Percentiles rank a stretch among this genome's conserved stretches.
phyloP scores from a whole-genome alignment of 2,329 filamentous ascomycete genomes.

The Monosporascus sp. region DNA sequence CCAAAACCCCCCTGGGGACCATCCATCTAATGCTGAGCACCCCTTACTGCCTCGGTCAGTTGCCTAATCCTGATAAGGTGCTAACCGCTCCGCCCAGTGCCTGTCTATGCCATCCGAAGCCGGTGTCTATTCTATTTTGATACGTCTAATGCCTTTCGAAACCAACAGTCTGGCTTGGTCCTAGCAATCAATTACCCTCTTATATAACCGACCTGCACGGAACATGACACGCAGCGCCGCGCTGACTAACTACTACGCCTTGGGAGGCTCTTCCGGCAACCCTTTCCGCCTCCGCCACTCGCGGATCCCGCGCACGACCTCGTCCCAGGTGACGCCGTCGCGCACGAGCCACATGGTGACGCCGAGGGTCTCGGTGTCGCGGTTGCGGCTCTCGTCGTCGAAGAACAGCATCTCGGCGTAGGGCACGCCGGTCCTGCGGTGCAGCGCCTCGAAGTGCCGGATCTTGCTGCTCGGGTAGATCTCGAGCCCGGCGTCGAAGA shows the following conservation, averaged over 20 bases:
- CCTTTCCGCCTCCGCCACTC: slow-evolving; percentile 73
- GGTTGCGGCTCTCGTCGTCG: slow-evolving; percentile 83
- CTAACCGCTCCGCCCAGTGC: neutral
- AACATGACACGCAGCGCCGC: no score
- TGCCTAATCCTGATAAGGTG: neutral
- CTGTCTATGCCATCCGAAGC: neutral
- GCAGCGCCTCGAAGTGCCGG: slow-evolving; percentile 73
- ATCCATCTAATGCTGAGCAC: neutral
- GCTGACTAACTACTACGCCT: neutral
- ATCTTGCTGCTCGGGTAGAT: slow-evolving; percentile 77
- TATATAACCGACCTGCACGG: no score
- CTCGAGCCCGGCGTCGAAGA: slow-evolving; percentile 57
- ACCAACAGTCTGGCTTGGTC: no score
- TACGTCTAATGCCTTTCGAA: neutral
- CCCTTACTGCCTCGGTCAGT: neutral
- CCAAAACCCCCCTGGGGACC: no score
- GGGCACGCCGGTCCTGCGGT: slow-evolving; percentile 62
- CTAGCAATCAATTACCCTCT: no score
- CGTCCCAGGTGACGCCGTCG: slow-evolving; percentile 70
- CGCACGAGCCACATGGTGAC: slow-evolving; percentile 79
- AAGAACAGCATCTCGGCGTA: slow-evolving; percentile 93
- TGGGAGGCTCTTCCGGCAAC: slow-evolving; percentile 16
- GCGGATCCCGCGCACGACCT: slow-evolving; percentile 73
- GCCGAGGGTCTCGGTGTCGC: slow-evolving; percentile 72
- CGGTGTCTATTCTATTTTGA: neutral